Conservation (phyloP, 331 rosid species). For the Ulmus americana region DNA sequence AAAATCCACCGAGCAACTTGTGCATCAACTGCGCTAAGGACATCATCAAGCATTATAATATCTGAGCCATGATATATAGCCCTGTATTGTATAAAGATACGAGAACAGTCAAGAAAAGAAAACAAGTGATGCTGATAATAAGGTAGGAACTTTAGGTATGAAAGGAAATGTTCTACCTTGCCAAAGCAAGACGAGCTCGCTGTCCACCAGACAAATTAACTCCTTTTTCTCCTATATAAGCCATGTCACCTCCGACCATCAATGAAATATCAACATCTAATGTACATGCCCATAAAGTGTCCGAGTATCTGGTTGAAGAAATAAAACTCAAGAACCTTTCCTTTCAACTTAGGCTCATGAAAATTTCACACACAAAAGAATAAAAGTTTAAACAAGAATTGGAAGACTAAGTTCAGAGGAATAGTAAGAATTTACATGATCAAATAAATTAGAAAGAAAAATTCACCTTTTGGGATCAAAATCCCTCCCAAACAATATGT, state of each 20-base stretch:
- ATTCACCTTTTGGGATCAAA: conserved; percentile 61
- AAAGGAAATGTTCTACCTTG: conserved; percentile 44
- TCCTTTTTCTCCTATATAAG: conserved; percentile 86
- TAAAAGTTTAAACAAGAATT: background rate
- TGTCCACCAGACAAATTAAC: conserved; percentile 90
- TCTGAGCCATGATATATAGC: conserved; percentile 76
- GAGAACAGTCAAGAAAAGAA: conserved; percentile 14
- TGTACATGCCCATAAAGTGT: conserved; percentile 69
- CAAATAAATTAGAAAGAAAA: background rate
- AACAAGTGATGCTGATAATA: conserved; percentile 4
- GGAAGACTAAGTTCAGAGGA: background rate
- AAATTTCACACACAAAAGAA: background rate
- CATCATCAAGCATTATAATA: conserved; percentile 80
- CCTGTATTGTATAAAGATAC: conserved; percentile 44
- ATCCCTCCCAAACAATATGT: conserved; percentile 71
- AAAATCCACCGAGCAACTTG: conserved; percentile 82
- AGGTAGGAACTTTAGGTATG: conserved; percentile 3
- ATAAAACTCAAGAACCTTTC: conserved; percentile 12
- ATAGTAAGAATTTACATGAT: background rate
- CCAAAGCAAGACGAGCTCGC: conserved; percentile 92
- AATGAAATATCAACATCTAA: conserved; percentile 73
- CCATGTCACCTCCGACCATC: conserved; percentile 93
- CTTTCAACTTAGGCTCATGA: background rate
- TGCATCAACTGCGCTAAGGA: conserved; percentile 86
- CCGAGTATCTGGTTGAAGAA: conserved; percentile 51